Conservation (phyloP, 1,139 yeast genomes). For the Geotrichum fermentans region DNA sequence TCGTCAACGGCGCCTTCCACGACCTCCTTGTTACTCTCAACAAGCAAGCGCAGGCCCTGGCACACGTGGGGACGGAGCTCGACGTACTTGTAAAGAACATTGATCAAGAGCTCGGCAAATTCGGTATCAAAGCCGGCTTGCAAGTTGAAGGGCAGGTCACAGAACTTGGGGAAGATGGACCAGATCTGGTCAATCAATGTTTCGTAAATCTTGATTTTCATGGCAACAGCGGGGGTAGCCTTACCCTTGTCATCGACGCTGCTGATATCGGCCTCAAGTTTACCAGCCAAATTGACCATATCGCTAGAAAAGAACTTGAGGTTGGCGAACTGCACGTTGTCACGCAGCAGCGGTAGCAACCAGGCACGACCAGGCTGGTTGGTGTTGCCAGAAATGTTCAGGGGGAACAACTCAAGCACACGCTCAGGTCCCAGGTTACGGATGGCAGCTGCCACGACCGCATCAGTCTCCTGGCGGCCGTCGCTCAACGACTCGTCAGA, state of each 20-base stretch:
- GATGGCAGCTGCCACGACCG: slow-evolving; percentile 72
- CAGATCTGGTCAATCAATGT: slow-evolving; percentile 88
- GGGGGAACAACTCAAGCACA: slow-evolving; percentile 68
- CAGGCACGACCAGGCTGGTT: slow-evolving; percentile 78
- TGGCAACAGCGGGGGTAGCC: slow-evolving; percentile 44
- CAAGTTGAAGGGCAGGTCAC: slow-evolving; percentile 80
- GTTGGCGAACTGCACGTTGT: slow-evolving; percentile 68
- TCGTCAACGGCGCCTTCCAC: slow-evolving; percentile 52
- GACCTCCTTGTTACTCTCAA: slow-evolving; percentile 68
- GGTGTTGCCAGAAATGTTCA: slow-evolving; percentile 56
- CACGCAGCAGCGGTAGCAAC: slow-evolving; percentile 89
- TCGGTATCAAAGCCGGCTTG: slow-evolving; percentile 57
- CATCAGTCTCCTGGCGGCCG: slow-evolving; percentile 72
- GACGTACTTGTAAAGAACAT: slow-evolving; percentile 66
- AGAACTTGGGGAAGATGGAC: slow-evolving; percentile 85
- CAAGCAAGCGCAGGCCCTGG: slow-evolving; percentile 70
- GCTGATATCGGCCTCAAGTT: slow-evolving; percentile 49
- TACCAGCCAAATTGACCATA: slow-evolving; percentile 63
- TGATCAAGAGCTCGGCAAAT: slow-evolving; percentile 75
- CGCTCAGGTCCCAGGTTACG: slow-evolving; percentile 80
- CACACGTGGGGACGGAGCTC: slow-evolving; percentile 75
- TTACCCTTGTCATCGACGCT: slow-evolving; percentile 40
- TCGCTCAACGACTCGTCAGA: slow-evolving; percentile 70
- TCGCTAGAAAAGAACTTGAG: slow-evolving; percentile 57
- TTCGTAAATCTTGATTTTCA: slow-evolving; percentile 68